These are phyloP conservation scores for Ceratorhiza oryzae-sativae DNA, from an alignment of 1,284 basidiomycete species.

Conservation along the genomic window DNA sequence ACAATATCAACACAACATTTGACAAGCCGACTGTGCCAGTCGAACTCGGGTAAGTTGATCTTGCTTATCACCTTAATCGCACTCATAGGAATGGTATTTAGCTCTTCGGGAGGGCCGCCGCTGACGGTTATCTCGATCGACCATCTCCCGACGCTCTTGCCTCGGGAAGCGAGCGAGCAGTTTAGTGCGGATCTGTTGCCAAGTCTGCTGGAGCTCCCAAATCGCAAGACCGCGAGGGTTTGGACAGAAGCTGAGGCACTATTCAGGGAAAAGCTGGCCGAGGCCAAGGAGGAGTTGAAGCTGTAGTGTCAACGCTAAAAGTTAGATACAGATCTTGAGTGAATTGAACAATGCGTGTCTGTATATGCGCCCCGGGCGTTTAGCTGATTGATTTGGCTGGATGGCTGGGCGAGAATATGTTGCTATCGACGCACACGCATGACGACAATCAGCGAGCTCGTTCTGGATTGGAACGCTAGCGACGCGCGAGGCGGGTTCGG, in stretches of 20 bases:
- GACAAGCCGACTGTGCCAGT: constrained; percentile 92
- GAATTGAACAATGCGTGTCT: neutral
- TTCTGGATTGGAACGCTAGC: neutral
- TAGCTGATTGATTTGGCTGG: neutral
- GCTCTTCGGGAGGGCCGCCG: constrained; percentile 54
- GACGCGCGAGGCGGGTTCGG: neutral
- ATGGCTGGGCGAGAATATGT: too few species aligned
- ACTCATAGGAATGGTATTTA: too few species aligned
- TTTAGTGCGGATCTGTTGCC: constrained; percentile 92
- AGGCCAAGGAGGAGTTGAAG: constrained; percentile 58
- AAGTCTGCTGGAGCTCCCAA: constrained; percentile 80
- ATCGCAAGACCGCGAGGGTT: constrained; percentile 71
- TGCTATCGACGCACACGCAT: too few species aligned
- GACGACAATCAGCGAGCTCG: neutral
- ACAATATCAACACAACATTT: constrained; percentile 95
- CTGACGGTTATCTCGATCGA: constrained; percentile 96
- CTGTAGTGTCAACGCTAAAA: neutral
- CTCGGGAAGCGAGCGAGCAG: constrained; percentile 95
- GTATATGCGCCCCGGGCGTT: neutral
- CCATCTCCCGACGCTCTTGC: constrained; percentile 94
- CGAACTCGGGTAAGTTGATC: constrained; percentile 67
- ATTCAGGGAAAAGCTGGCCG: constrained; percentile 78
- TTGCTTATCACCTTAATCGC: neutral
- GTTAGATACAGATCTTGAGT: neutral
- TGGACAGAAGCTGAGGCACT: constrained; percentile 92